Conservation (phyloP, 129 eudicot genomes). For the Pseudognaphalium luteoalbum region DNA sequence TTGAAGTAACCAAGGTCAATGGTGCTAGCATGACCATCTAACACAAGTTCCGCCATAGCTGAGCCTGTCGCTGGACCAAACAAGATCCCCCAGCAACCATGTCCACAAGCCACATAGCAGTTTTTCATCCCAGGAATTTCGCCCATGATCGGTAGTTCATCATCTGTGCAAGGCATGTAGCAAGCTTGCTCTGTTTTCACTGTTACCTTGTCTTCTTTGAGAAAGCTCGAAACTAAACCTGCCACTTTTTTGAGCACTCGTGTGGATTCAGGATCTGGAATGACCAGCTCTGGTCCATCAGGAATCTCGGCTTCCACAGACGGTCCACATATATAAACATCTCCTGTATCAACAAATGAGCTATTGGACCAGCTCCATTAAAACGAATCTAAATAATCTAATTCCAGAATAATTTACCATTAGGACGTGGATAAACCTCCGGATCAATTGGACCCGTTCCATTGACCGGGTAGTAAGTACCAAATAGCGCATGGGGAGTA, state of each 20-base stretch:
- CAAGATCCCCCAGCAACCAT: slow-evolving; percentile 81
- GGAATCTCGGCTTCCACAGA: slow-evolving; percentile 68
- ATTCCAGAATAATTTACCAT: slow-evolving; percentile 23
- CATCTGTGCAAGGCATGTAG: slow-evolving; percentile 80
- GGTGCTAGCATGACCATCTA: slow-evolving; percentile 55
- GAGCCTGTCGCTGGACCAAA: slow-evolving; percentile 90
- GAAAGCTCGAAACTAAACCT: slow-evolving; percentile 52
- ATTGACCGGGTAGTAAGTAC: slow-evolving; percentile 49
- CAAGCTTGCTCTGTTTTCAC: slow-evolving; percentile 89
- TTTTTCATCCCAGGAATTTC: slow-evolving; percentile 65
- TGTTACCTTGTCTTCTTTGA: slow-evolving; percentile 49
- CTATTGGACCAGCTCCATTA: background rate
- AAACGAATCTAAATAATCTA: background rate
- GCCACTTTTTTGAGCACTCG: slow-evolving; percentile 64
- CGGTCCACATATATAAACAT: slow-evolving; percentile 82
- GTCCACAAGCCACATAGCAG: slow-evolving; percentile 79
- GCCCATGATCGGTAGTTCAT: slow-evolving; percentile 70
- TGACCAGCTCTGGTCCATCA: slow-evolving; percentile 64
- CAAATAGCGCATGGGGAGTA: slow-evolving; percentile 67
- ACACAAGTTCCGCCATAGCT: slow-evolving; percentile 81
- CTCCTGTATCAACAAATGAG: slow-evolving; percentile 44
- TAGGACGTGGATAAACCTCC: slow-evolving; percentile 86
- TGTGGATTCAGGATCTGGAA: slow-evolving; percentile 55
- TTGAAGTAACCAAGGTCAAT: slow-evolving; percentile 63
- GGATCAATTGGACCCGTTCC: slow-evolving; percentile 68